Percentiles rank a stretch among this genome's conserved stretches.
phyloP scores from a whole-genome alignment of 345 rosid species.

The Syzygium aromaticum region DNA sequence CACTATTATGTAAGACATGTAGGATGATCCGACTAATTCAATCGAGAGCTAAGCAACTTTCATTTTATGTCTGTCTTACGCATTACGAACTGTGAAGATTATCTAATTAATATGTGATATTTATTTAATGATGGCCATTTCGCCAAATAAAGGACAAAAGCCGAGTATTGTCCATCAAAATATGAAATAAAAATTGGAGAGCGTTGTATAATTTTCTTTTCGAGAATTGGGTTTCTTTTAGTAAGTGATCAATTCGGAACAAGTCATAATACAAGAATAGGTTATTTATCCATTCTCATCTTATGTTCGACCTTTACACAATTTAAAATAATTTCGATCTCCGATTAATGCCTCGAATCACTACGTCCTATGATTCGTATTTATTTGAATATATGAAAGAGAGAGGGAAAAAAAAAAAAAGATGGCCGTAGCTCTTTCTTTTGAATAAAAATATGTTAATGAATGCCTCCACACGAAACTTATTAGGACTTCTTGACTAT shows the following conservation, averaged over 20 bases:
- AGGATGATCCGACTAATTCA: background rate
- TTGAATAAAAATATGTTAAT: too few species aligned
- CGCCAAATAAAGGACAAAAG: background rate
- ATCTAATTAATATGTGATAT: background rate
- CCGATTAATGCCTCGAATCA: background rate
- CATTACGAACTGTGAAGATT: background rate
- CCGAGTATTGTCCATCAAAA: background rate
- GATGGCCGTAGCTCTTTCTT: background rate
- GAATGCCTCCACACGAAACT: background rate
- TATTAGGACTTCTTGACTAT: background rate
- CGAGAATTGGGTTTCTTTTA: background rate
- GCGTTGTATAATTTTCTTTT: background rate
- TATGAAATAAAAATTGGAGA: background rate
- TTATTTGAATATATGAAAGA: background rate
- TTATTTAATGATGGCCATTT: background rate
- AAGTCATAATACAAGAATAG: background rate
- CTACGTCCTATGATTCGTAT: accelerated
- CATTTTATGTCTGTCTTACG: background rate
- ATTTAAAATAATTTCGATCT: background rate
- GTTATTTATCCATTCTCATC: accelerated
- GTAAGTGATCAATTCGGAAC: accelerated
- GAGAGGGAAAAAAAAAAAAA: background rate
- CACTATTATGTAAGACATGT: too few species aligned
- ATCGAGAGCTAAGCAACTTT: accelerated
- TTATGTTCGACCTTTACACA: background rate